Conservation (phyloP, 1,284 basidiomycete species). For the Cutaneotrichosporon sp. region DNA sequence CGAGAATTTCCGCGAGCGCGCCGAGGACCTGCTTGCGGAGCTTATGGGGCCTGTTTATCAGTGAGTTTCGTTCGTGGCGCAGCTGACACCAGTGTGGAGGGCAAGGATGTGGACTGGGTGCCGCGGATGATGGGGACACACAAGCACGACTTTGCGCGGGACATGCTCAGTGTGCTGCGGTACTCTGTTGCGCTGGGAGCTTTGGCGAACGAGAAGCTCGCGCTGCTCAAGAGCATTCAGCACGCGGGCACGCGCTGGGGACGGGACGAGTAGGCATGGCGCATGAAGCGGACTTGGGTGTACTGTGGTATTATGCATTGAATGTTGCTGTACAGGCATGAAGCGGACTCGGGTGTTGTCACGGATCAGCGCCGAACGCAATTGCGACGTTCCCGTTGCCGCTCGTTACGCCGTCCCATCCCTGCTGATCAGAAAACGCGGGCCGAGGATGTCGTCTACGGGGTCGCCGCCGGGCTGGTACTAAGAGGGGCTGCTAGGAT, state of each 20-base stretch:
- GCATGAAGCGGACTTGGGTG: background rate
- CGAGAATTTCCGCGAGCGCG: conserved; percentile 76
- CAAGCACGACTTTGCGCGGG: conserved; percentile 17
- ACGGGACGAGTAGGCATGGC: background rate
- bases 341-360: too few relatives aligned
- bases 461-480: too few relatives aligned
- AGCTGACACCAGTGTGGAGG: conserved; percentile 8
- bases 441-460: too few relatives aligned
- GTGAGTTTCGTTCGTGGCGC: conserved; percentile 53
- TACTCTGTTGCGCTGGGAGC: conserved; percentile 6
- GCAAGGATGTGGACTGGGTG: conserved; percentile 6
- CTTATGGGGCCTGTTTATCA: conserved; percentile 80
- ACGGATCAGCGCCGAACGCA: too few relatives aligned
- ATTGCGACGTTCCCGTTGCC: too few relatives aligned
- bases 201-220: conserved; percentile 11
- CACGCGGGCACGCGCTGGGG: background rate
- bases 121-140: conserved; percentile 11
- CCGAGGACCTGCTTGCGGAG: conserved; percentile 79
- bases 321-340: too few relatives aligned
- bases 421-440: too few relatives aligned
- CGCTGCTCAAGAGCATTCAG: conserved; percentile 10
- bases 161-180: conserved; percentile 9
- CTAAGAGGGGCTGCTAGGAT: too few relatives aligned
- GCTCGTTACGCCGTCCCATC: too few relatives aligned
- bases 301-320: background rate